Base-by-base conservation (phyloP, 2,329 filamentous ascomycete genomes). In the Penicillium olsonii region DNA sequence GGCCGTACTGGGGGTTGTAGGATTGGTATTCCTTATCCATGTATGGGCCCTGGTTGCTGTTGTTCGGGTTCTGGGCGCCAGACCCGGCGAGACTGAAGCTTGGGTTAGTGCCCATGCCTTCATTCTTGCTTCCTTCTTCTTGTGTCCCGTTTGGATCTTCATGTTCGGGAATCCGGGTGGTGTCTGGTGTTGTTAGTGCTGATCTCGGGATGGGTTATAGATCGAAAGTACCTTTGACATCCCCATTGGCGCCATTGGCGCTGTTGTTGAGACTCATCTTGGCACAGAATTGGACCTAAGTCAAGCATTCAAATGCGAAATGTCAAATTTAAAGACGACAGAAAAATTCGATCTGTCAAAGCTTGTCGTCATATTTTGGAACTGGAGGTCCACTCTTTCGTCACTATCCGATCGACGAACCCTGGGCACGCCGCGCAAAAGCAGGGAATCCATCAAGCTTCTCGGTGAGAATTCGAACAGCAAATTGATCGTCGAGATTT, bases 1-100 rank as follows among this genome's bases (percentile, higher is more conserved):
- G 70, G n/a, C 75, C 75, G 42, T 79, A 79, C 27, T 75, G 73
- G 2, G 78, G 76, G 44, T 80, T 79, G 11, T 78, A 62, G 8
- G 72, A 12, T 14, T 42, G 29, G 33, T 62, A 62, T 9, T 60
- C 53, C 10, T 29, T 3, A 15, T 40, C 35, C n/a, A 44, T 12
- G 9, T 49, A 42, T 17, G 37, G 14, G n/a, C n/a, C 45, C 5
- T 24, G 42, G 22, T 37, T 42, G 22, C 14, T 42, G 15, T 40
- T 49, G 20, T 27, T 35, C 2, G 54, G 48, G n/a, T 56, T 56
- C 12, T 42, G 17, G 0, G 54, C 45, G 12, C 48, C 52, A 7
- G 45, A 48, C 2, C 52, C 52, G 4, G 52, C 54, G 15, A 56
- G 19, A 19, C 52, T 56, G 22, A 48, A 56, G 14, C 39, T 45